Evolutionary conservation across 2,329 filamentous ascomycete species (phyloP).

Genomic region (Trematosphaeria pertusa): DNA sequence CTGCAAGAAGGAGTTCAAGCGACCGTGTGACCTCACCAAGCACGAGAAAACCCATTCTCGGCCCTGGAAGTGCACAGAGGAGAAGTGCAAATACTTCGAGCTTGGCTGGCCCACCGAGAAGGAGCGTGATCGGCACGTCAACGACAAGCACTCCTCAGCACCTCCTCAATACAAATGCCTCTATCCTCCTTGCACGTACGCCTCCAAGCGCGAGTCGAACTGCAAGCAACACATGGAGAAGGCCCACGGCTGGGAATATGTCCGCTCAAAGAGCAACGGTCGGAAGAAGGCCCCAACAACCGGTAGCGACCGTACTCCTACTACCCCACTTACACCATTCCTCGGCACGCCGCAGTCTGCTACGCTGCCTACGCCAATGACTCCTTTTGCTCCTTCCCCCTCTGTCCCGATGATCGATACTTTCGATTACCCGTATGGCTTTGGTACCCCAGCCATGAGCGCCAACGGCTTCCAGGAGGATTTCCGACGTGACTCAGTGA

Average conservation of each 20-base stretch:
- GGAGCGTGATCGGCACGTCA: constrained; percentile 93
- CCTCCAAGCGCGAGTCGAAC: constrained; percentile 94
- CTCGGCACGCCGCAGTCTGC: constrained; percentile 45
- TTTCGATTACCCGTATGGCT: constrained; percentile 37
- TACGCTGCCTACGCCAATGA: constrained; percentile 44
- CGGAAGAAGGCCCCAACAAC: constrained; percentile 41
- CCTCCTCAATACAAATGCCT: constrained; percentile 85
- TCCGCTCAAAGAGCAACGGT: constrained; percentile 90
- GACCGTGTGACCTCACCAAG: constrained; percentile 96
- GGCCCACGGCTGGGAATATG: constrained; percentile 87
- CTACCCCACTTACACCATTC: constrained; percentile 45
- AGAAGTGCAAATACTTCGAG: constrained; percentile 86
- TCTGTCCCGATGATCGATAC: constrained; percentile 46
- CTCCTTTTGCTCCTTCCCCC: constrained; percentile 51
- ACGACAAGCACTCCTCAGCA: constrained; percentile 88
- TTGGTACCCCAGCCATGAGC: constrained; percentile 42
- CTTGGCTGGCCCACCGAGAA: constrained; percentile 97
- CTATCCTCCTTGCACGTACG: constrained; percentile 85
- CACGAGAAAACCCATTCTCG: constrained; percentile 98
- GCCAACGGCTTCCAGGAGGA: constrained; percentile 38
- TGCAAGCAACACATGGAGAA: constrained; percentile 99
- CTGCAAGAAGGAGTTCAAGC: constrained; percentile 89
- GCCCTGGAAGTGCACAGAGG: constrained; percentile 88
- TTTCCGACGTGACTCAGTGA: constrained; percentile 47
- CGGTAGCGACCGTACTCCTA: constrained; percentile 36